These are phyloP conservation scores for Myrica gale DNA, from an alignment of 306 rosid genomes.

Conservation along the genomic window DNA sequence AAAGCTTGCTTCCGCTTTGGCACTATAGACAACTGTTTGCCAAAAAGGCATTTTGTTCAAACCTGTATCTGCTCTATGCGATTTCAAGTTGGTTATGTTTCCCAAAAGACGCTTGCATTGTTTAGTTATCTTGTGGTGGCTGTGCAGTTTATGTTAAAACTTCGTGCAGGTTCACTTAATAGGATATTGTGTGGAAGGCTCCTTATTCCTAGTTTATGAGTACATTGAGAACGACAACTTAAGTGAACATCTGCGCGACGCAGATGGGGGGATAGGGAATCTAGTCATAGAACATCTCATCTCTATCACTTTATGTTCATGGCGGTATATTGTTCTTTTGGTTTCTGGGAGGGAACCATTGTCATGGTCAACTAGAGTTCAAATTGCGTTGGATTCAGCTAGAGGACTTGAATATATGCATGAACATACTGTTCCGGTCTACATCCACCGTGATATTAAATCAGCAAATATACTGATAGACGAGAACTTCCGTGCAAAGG, in stretches of 20 bases:
- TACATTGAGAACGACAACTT: constrained; percentile 72
- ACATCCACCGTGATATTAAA: constrained; percentile 74
- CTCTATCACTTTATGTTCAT: constrained; percentile 15
- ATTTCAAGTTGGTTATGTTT: background rate
- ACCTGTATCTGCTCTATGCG: background rate
- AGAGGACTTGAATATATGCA: constrained; percentile 81
- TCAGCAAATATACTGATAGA: constrained; percentile 74
- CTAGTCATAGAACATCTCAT: background rate
- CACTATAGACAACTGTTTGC: background rate
- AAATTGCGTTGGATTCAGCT: constrained; percentile 73
- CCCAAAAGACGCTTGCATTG: constrained; percentile 13
- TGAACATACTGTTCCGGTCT: constrained; percentile 80
- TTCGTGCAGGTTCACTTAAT: constrained; percentile 59
- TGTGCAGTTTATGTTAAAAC: background rate
- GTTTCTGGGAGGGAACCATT: constrained; percentile 53
- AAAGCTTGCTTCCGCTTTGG: background rate
- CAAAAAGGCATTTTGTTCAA: background rate
- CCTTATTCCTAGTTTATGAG: constrained; percentile 70
- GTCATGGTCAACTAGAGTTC: constrained; percentile 67
- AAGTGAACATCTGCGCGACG: constrained; percentile 57
- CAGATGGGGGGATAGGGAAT: constrained; percentile 35
- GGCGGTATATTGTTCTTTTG: constrained; percentile 5
- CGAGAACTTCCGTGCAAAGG: constrained; percentile 69
- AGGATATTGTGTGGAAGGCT: constrained; percentile 72
- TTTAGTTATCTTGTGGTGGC: background rate